Base-by-base conservation (phyloP, 306 rosid genomes). In the Mucuna pruriens region DNA sequence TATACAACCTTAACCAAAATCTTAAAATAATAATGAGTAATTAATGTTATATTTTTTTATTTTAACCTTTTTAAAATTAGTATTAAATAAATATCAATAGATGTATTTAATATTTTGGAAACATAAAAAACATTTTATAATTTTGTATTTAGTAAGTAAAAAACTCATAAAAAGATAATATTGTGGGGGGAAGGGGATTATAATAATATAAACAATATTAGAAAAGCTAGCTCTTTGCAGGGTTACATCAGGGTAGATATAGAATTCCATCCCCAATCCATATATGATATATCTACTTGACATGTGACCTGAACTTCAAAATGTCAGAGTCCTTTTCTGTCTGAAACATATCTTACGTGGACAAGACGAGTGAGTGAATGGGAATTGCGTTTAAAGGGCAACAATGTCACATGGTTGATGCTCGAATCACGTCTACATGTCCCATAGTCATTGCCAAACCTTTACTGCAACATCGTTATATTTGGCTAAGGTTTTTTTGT, bases 371-470 rank as follows among this genome's bases (percentile, higher is more conserved):
- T 23, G 19, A 17, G 22, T 33, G 31, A 82, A 55, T 22, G 13
- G 52, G 78, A 15, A 2, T 34, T 61, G 58, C 15, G 80, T 40
- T 51, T 46, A 60, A 75, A 69, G 67, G 39, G 26, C 42, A 80
- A 61, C 77, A 51, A 80, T 29, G 44, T 62, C 85, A 80, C 87
- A 75, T 80, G 87, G 70, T 60, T 61, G 63, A 49, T 40, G 64
- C 26, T 78, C 61, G 48, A 75, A 60, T 60, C 64, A 69, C 69
- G 39, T 68, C 74, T 22, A 22, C 5, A 68, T 82, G 82, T 82
- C 67, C 52, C 80, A 63, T 31, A 62, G 29, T 75, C 70, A 75
- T 15, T 67, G 69, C 54, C 60, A 51, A 73, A 33, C 17, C 54
- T 60, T 60, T 22, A 58, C 38, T 54, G 7, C 75, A 16, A 25